Evolutionary conservation across 75 land plant species (phyloP).

Genomic region (Pinus taeda): DNA sequence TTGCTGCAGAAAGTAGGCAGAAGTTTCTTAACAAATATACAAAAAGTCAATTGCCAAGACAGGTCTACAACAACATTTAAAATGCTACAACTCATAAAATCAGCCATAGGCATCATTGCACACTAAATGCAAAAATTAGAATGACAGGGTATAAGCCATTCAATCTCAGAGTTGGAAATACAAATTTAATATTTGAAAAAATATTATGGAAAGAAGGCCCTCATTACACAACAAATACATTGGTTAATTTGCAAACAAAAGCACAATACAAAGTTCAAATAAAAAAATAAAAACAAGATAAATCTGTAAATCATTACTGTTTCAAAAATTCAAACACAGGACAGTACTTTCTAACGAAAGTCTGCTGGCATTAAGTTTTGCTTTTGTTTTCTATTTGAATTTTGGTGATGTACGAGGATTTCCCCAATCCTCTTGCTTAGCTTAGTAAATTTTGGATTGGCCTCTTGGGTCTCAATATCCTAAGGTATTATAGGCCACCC

Average conservation of each 20-base stretch:
- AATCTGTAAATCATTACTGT: neutral
- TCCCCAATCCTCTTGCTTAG: too few species aligned
- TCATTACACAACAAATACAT: neutral
- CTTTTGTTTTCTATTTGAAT: too few species aligned
- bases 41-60: neutral
- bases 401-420: too few species aligned
- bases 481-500: too few species aligned
- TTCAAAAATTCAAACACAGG: neutral
- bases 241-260: neutral
- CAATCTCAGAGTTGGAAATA: neutral
- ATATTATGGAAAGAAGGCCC: too few species aligned
- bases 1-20: slow-evolving; percentile 38
- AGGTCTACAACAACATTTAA: neutral
- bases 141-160: neutral
- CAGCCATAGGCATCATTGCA: too few species aligned
- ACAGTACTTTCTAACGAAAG: neutral
- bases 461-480: too few species aligned
- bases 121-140: too few species aligned
- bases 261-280: neutral
- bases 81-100: neutral
- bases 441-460: too few species aligned
- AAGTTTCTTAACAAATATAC: neutral
- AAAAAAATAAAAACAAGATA: neutral
- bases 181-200: neutral
- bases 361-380: too few species aligned